Evolutionary conservation across 345 rosid species (phyloP).

Genomic region (Garcia nutans): DNA sequence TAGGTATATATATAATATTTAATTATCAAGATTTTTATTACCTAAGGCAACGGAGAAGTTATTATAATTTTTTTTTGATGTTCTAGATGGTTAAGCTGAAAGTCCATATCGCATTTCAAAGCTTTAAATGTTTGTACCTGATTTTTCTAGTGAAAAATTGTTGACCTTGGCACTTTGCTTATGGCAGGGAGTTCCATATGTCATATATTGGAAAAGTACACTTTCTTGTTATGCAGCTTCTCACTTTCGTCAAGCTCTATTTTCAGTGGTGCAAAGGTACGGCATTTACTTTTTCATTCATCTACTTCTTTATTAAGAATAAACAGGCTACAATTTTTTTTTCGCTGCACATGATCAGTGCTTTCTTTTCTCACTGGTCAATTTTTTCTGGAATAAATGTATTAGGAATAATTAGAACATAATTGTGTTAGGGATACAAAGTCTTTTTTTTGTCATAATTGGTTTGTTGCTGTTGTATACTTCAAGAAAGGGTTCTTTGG

Average conservation of each 20-base stretch:
- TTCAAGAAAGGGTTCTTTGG: not conserved
- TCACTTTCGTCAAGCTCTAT: conserved; percentile 85
- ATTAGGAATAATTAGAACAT: not conserved
- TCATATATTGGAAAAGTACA: conserved; percentile 71
- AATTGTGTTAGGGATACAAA: not conserved
- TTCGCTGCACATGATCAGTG: not conserved
- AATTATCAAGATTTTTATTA: not conserved
- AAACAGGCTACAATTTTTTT: not conserved
- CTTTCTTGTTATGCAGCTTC: conserved; percentile 64
- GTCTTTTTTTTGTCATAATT: not conserved
- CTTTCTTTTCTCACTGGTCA: not conserved
- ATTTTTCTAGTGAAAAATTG: not conserved
- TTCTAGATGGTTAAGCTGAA: conserved; percentile 9
- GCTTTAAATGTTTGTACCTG: conserved; percentile 4
- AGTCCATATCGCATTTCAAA: conserved; percentile 4
- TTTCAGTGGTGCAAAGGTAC: conserved; percentile 83
- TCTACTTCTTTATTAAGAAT: not conserved
- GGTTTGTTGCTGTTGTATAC: not conserved
- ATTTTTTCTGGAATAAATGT: not conserved
- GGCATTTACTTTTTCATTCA: not conserved
- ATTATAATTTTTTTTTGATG: not conserved
- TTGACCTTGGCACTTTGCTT: conserved; percentile 14
- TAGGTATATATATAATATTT: not conserved
- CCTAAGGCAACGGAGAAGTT: not conserved
- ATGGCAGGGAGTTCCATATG: conserved; percentile 82